Percentiles rank a stretch among this genome's conserved stretches.
Evolutionary conservation across 2,329 filamentous ascomycete genomes (phyloP).

Genomic region (Fusarium hainanense): DNA sequence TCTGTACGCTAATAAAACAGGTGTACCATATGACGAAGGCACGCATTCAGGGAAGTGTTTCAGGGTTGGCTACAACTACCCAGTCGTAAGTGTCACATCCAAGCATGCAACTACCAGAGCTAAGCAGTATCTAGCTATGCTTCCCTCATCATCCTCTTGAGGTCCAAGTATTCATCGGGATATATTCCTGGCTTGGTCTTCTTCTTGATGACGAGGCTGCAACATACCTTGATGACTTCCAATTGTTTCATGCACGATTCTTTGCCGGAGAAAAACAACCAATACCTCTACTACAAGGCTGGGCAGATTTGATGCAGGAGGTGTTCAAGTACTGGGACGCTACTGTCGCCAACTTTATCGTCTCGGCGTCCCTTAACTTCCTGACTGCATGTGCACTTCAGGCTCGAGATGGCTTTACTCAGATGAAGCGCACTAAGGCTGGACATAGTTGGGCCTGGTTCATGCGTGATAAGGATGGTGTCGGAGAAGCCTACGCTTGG

Average conservation of each 20-base stretch:
- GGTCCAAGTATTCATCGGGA: slow-evolving; percentile 7
- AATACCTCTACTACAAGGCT: slow-evolving; percentile 4
- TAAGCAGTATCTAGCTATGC: not conserved
- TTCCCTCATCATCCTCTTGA: slow-evolving; percentile 21
- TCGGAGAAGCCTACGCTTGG: slow-evolving; percentile 19
- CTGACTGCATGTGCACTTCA: slow-evolving; percentile 15
- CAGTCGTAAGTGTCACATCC: not conserved
- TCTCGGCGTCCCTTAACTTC: slow-evolving; percentile 14
- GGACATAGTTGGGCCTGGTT: slow-evolving; percentile 25
- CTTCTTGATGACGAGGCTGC: slow-evolving; percentile 15
- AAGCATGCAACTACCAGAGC: too few relatives aligned
- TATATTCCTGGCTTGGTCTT: slow-evolving; percentile 20
- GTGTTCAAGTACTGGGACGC: slow-evolving; percentile 20
- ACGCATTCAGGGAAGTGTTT: slow-evolving; percentile 16
- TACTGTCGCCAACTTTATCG: slow-evolving; percentile 15
- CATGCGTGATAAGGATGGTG: slow-evolving; percentile 23
- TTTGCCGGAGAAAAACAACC: not conserved
- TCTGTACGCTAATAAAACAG: not conserved
- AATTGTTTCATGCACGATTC: slow-evolving; percentile 17
- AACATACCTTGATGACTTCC: not conserved
- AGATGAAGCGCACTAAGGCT: not conserved
- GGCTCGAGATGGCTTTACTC: slow-evolving; percentile 1
- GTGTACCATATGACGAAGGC: not conserved
- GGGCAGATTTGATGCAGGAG: slow-evolving; percentile 12
- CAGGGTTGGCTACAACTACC: slow-evolving; percentile 14